These are phyloP conservation scores for Sechiopsis laciniata DNA, from an alignment of 306 rosid species.

Conservation along the genomic window DNA sequence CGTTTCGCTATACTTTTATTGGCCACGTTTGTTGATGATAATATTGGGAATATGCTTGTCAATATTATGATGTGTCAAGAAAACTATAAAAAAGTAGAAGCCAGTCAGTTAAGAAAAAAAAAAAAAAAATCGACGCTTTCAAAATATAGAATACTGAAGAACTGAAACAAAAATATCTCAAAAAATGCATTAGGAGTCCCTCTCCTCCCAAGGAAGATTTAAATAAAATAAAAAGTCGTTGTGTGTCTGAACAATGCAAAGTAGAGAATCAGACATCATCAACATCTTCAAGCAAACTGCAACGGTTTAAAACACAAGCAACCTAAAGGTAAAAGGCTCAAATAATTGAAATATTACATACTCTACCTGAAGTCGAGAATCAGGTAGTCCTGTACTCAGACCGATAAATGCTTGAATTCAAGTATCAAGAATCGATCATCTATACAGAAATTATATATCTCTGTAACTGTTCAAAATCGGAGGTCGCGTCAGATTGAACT, in stretches of 20 bases:
- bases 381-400: not conserved
- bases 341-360: slow-evolving; percentile 15
- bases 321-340: slow-evolving; percentile 26
- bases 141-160: slow-evolving; percentile 25
- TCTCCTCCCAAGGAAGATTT: slow-evolving; percentile 21
- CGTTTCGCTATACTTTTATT: no score
- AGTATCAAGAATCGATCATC: slow-evolving; percentile 6
- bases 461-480: not conserved
- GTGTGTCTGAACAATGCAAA: slow-evolving; percentile 27
- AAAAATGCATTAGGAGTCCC: slow-evolving; percentile 19
- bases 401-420: not conserved
- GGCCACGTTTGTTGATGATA: no score
- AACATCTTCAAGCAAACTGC: slow-evolving; percentile 49
- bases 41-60: not conserved
- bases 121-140: not conserved
- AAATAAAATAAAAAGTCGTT: slow-evolving; percentile 25
- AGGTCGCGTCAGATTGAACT: slow-evolving; percentile 2
- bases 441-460: not conserved
- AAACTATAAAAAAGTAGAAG: slow-evolving; percentile 3
- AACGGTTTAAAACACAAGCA: slow-evolving; percentile 31
- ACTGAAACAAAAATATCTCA: slow-evolving; percentile 27
- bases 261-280: slow-evolving; percentile 42
- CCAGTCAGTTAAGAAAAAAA: not conserved
- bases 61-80: not conserved
- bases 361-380: slow-evolving; percentile 5